A percentile compares a stretch with the other conserved stretches of the same genome.
phyloP scores from a whole-genome alignment of 2,329 filamentous ascomycete genomes.

The Aspergillus floridensis region DNA sequence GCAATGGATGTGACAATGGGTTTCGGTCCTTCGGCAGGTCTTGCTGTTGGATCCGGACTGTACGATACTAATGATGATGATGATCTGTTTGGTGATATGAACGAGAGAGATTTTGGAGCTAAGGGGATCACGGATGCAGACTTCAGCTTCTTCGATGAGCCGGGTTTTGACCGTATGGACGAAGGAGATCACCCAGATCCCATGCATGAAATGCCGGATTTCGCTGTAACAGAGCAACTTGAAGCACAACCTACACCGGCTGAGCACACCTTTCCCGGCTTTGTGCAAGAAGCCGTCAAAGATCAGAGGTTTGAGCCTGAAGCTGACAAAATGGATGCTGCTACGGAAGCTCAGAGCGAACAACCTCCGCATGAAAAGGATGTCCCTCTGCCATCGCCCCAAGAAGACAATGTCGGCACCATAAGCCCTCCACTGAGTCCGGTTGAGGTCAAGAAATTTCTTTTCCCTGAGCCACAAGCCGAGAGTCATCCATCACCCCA shows the following conservation, averaged over 20 bases:
- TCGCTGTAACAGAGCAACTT: slow-evolving; percentile 11
- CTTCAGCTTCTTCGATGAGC: slow-evolving; percentile 64
- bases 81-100: slow-evolving; percentile 59
- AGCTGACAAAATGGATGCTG: background rate
- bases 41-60: slow-evolving; percentile 37
- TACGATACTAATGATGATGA: slow-evolving; percentile 49
- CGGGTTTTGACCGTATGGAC: slow-evolving; percentile 34
- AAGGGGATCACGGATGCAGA: slow-evolving; percentile 61
- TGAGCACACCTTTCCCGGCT: slow-evolving; percentile 5
- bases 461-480: slow-evolving; percentile 36
- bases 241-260: slow-evolving; percentile 13
- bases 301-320: background rate
- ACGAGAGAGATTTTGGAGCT: slow-evolving; percentile 53
- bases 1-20: slow-evolving; percentile 23
- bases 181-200: slow-evolving; percentile 15
- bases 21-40: slow-evolving; percentile 25
- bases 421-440: slow-evolving; percentile 43
- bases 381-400: slow-evolving; percentile 11
- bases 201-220: slow-evolving; percentile 15
- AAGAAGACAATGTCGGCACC: slow-evolving; percentile 24
- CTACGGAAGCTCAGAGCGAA: slow-evolving; percentile 3
- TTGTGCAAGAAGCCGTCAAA: slow-evolving; percentile 1
- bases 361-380: slow-evolving; percentile 6
- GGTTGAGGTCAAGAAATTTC: slow-evolving; percentile 43
- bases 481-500: slow-evolving; percentile 8